A percentile compares a stretch with the other conserved stretches of the same genome.
Evolutionary conservation across 345 rosid species (phyloP).

Genomic region (Balakata baccata): DNA sequence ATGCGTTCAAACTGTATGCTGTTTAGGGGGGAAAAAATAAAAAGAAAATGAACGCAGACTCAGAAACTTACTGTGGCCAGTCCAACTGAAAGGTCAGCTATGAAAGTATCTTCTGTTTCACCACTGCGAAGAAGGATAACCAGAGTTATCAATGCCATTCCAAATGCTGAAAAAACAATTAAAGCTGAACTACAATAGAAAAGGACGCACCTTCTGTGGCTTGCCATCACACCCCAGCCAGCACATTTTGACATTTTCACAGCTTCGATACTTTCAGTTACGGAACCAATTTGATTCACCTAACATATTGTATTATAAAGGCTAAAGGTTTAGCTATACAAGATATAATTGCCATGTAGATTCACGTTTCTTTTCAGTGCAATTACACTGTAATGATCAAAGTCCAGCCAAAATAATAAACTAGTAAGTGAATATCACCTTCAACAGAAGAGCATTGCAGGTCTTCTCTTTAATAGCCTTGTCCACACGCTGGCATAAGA

Average conservation of each 20-base stretch:
- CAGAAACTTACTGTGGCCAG: constrained; percentile 64
- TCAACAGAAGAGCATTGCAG: constrained; percentile 94
- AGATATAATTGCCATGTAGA: background rate
- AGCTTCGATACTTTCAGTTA: constrained; percentile 97
- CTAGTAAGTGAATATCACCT: constrained; percentile 37
- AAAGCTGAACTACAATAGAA: background rate
- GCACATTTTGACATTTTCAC: constrained; percentile 96
- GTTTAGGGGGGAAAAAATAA: background rate
- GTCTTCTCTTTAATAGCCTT: constrained; percentile 81
- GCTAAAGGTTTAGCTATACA: background rate
- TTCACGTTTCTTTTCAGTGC: background rate
- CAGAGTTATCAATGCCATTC: background rate
- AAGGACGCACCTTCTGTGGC: constrained; percentile 58
- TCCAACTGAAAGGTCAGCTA: constrained; percentile 91
- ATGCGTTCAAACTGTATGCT: background rate
- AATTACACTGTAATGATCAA: background rate
- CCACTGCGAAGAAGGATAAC: constrained; percentile 47
- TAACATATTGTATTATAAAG: constrained; percentile 15
- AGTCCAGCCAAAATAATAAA: background rate
- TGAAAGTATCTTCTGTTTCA: constrained; percentile 96
- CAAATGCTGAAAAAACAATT: background rate
- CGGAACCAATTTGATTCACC: constrained; percentile 98
- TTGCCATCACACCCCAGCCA: constrained; percentile 99
- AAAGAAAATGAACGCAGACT: background rate
- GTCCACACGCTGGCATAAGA: constrained; percentile 63